These are phyloP conservation scores for Cystobasidium tubakii DNA, from an alignment of 768 basidiomycete genomes.

Conservation along the genomic window DNA sequence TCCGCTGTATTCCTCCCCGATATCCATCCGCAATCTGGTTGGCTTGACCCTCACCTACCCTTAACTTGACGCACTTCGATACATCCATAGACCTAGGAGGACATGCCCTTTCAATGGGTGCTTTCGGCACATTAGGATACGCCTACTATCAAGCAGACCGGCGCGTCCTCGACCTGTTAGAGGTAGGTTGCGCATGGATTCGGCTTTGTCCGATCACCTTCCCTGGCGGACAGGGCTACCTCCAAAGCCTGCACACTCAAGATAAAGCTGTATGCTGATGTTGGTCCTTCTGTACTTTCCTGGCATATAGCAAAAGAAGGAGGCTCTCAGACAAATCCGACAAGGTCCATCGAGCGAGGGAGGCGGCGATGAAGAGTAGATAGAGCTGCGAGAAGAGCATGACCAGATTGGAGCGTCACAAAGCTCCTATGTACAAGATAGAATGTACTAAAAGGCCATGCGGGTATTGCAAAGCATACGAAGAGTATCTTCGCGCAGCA, in stretches of 20 bases:
- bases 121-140: constrained; percentile 69
- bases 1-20: neutral
- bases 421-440: neutral
- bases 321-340: constrained; percentile 8
- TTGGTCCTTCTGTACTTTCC: too few species aligned
- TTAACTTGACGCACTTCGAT: neutral
- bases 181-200: constrained; percentile 8
- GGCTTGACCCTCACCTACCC: neutral
- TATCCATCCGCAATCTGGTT: neutral
- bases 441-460: neutral
- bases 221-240: too few species aligned
- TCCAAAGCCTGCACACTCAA: too few species aligned
- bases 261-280: too few species aligned
- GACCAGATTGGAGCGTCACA: neutral
- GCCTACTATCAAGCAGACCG: constrained; percentile 56
- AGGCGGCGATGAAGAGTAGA: constrained; percentile 24
- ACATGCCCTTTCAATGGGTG: constrained; percentile 63
- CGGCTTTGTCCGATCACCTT: neutral
- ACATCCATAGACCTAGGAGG: constrained; percentile 61
- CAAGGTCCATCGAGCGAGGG: neutral
- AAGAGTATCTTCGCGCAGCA: too few species aligned
- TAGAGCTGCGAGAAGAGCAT: too few species aligned
- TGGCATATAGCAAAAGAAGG: constrained; percentile 22
- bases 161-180: constrained; percentile 21
- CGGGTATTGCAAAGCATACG: neutral